Evolutionary conservation across 305 asterid genomes (phyloP), one percentile per base, ranked within the genome.

Genomic region (Solanum aculeatissimum): DNA sequence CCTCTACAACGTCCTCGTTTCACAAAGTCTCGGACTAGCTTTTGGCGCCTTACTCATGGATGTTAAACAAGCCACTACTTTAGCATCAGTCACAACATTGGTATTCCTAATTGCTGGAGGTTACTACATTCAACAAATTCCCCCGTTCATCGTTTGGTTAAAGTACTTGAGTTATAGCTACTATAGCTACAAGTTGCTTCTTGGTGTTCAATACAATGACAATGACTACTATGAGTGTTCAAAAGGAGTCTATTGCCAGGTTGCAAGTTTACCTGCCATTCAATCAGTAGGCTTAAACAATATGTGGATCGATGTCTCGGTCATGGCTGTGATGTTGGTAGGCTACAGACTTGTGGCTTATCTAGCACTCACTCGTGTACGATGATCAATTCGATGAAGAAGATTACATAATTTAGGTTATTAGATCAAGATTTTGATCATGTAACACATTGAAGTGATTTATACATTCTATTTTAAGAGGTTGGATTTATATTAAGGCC

Each of bases 81-180:
- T 97, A 86, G 97, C 98, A 79, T 97, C 99, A 4, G 99, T 97
- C 8, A 95, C 97, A 81, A 94, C 98, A 23, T 86, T 97, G 84
- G 98, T 90, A 53, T 97, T 97, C 91, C 95, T 97, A 19, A 93
- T 94, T 80, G 99, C 98, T 7, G 99, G 99, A 72, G 99, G 99
- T 14, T 97, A 95, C 90, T 97, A 94, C 45, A 93, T 97, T 43
- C 91, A 98, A 85, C 97, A 93, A n/a, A 97, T 97, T 10, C 99
- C 99, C 2, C 90, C 93, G 12, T 97, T 97, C 89, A 92, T 97
- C 75, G 90, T 92, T 58, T 97, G 99, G 99, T 72, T 95, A 11
- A 95, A 92, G 84, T 95, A 97, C 65, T 85, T 97, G 82, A 95
- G 98, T 89, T 97, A 90, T 85, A 97, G 99, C 90, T 97, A 97